A percentile compares a stretch with the other conserved stretches of the same genome.
phyloP scores from a whole-genome alignment of 495 filamentous ascomycete genomes.

The Penicillium manginii region DNA sequence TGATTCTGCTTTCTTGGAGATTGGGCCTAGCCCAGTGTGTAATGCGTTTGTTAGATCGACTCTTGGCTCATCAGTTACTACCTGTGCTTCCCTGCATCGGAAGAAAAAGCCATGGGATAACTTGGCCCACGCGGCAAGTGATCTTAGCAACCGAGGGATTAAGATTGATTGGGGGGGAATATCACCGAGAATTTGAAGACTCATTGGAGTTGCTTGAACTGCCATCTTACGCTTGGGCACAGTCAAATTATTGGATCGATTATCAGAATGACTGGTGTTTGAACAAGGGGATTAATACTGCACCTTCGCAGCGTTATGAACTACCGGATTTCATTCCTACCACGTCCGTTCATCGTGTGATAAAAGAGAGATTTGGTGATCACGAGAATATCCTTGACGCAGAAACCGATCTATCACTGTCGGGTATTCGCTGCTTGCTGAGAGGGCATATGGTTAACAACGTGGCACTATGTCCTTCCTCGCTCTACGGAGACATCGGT shows the following conservation, averaged over 20 bases:
- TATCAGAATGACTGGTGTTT: neutral
- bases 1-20: neutral
- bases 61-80: neutral
- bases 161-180: neutral
- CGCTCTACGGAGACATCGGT: slow-evolving; percentile 3
- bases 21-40: neutral
- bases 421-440: slow-evolving; percentile 63
- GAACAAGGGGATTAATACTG: too few relatives aligned
- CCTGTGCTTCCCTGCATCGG: neutral
- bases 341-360: slow-evolving; percentile 48
- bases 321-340: neutral
- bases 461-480: slow-evolving; percentile 6
- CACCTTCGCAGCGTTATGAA: neutral
- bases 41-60: neutral
- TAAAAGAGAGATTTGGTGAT: slow-evolving; percentile 54
- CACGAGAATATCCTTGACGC: slow-evolving; percentile 62
- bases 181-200: neutral
- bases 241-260: neutral
- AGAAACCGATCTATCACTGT: slow-evolving; percentile 33
- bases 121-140: neutral
- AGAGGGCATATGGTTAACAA: slow-evolving; percentile 37
- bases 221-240: neutral
- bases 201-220: neutral
- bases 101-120: neutral
- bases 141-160: neutral